Percentiles rank a stretch among this genome's conserved stretches.
These are phyloP conservation scores for Mixia osmundae DNA, from an alignment of 1,284 basidiomycete species.

Conservation along the genomic window DNA sequence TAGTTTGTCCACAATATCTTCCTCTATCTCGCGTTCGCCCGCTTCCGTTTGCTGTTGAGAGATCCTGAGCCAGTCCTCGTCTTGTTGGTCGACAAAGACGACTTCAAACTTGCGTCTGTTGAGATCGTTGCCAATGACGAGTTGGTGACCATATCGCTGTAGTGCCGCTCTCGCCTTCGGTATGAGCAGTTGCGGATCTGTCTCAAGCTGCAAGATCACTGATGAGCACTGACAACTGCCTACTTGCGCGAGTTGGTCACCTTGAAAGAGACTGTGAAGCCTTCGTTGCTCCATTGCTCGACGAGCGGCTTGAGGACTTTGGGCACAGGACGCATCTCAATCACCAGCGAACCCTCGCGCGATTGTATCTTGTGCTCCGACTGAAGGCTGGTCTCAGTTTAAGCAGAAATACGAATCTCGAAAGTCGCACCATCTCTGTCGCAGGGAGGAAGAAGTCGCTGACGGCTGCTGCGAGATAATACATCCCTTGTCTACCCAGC, in stretches of 20 bases:
- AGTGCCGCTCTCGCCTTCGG: slow-evolving; percentile 76
- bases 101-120: slow-evolving; percentile 73
- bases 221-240: not conserved
- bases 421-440: slow-evolving; percentile 49
- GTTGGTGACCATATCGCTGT: slow-evolving; percentile 83
- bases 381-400: not conserved
- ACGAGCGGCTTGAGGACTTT: slow-evolving; percentile 85
- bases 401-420: not conserved
- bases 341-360: slow-evolving; percentile 66
- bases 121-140: slow-evolving; percentile 89
- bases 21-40: slow-evolving; percentile 52
- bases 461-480: slow-evolving; percentile 91
- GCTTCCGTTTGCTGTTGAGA: slow-evolving; percentile 16
- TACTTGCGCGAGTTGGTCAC: slow-evolving; percentile 24
- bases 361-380: slow-evolving; percentile 97
- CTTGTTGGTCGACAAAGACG: slow-evolving; percentile 43
- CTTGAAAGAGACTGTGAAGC: slow-evolving; percentile 92
- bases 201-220: slow-evolving; percentile 48
- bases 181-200: slow-evolving; percentile 54
- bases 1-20: slow-evolving; percentile 61
- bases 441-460: slow-evolving; percentile 91
- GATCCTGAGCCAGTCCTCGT: slow-evolving; percentile 27
- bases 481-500: slow-evolving; percentile 53
- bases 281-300: slow-evolving; percentile 74
- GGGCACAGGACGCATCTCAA: slow-evolving; percentile 98